These are phyloP conservation scores for Pyricularia grisea DNA, from an alignment of 2,329 filamentous ascomycete species.

Conservation along the genomic window DNA sequence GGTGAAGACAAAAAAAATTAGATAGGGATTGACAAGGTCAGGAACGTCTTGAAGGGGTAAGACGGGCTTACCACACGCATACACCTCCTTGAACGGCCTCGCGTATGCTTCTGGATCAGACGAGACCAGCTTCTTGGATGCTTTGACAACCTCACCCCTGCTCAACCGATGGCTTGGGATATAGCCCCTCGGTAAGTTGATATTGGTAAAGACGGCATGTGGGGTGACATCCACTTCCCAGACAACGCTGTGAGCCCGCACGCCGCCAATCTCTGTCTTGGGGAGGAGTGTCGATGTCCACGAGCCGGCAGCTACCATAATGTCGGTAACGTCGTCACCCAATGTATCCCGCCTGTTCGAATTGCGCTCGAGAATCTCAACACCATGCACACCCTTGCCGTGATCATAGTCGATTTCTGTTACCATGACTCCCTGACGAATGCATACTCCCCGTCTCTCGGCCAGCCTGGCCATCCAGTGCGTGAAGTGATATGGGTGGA, in stretches of 20 bases:
- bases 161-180: constrained; percentile 37
- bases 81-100: constrained; percentile 78
- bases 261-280: constrained; percentile 43
- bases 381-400: constrained; percentile 33
- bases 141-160: constrained; percentile 39
- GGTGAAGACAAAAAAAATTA: not conserved
- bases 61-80: constrained; percentile 64
- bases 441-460: constrained; percentile 54
- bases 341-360: constrained; percentile 26
- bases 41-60: not conserved
- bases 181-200: constrained; percentile 61
- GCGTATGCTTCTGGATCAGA: constrained; percentile 92
- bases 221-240: constrained; percentile 57
- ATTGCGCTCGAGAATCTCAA: constrained; percentile 49
- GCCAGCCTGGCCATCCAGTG: constrained; percentile 73
- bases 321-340: constrained; percentile 36
- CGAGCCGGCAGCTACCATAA: constrained; percentile 47
- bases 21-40: not conserved
- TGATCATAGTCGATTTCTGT: constrained; percentile 43
- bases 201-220: constrained; percentile 79
- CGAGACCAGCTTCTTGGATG: constrained; percentile 42
- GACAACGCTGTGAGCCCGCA: constrained; percentile 57
- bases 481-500: constrained; percentile 88
- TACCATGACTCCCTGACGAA: constrained; percentile 58
- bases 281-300: constrained; percentile 55